These are phyloP conservation scores for Talaromyces amestolkiae DNA, from an alignment of 2,329 filamentous ascomycete genomes.

Conservation along the genomic window DNA sequence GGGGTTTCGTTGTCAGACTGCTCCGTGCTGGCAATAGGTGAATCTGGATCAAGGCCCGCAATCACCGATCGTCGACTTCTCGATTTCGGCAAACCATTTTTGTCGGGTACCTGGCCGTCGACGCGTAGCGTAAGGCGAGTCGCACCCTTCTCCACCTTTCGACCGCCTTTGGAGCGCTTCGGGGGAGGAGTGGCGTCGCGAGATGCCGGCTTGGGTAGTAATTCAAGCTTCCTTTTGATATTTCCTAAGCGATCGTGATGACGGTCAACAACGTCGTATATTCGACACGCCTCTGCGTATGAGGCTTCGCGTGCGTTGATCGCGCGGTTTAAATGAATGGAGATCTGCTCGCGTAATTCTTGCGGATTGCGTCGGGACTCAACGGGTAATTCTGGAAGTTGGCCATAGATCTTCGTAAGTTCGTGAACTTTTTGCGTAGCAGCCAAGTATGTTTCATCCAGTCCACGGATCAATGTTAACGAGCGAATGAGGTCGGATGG, in stretches of 20 bases:
- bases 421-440: slow-evolving; percentile 43
- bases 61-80: slow-evolving; percentile 38
- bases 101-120: slow-evolving; percentile 29
- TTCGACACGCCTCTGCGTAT: slow-evolving; percentile 55
- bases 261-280: slow-evolving; percentile 58
- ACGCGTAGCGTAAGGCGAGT: slow-evolving; percentile 45
- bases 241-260: slow-evolving; percentile 57
- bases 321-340: slow-evolving; percentile 54
- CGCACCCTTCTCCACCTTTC: slow-evolving; percentile 36
- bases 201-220: slow-evolving; percentile 59
- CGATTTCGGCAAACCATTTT: slow-evolving; percentile 32
- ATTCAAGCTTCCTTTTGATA: slow-evolving; percentile 61
- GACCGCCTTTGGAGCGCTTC: slow-evolving; percentile 42
- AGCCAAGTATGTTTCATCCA: slow-evolving; percentile 46
- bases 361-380: slow-evolving; percentile 52
- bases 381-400: slow-evolving; percentile 51
- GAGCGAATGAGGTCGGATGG: slow-evolving; percentile 64
- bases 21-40: slow-evolving; percentile 47
- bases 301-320: slow-evolving; percentile 56
- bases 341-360: slow-evolving; percentile 56
- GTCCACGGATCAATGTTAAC: slow-evolving; percentile 57
- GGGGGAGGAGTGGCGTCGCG: slow-evolving; percentile 52
- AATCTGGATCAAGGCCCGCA: slow-evolving; percentile 42
- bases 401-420: slow-evolving; percentile 44
- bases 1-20: slow-evolving; percentile 42